Conservation (phyloP, 1,284 basidiomycete species). For the Fomitopsis schrenkii region DNA sequence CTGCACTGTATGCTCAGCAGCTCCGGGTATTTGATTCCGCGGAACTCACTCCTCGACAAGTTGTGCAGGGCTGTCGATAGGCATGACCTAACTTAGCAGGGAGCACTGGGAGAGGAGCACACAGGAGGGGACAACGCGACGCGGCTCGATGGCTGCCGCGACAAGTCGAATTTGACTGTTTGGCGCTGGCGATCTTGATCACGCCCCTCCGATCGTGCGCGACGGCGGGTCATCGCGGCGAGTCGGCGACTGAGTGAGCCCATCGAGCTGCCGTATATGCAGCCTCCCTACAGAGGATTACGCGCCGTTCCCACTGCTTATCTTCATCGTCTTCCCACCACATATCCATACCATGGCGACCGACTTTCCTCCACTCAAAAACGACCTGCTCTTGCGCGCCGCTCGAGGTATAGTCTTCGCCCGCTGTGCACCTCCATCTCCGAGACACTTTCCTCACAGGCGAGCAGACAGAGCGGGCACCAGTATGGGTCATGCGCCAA, state of each 20-base stretch:
- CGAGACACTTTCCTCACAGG: constrained; percentile 39
- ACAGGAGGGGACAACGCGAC: too few species aligned
- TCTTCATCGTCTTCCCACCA: too few species aligned
- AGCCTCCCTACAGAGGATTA: too few species aligned
- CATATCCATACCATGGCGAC: not conserved
- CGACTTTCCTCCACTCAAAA: constrained; percentile 74
- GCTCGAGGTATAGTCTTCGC: constrained; percentile 57
- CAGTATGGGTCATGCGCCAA: constrained; percentile 99
- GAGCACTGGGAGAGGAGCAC: not conserved
- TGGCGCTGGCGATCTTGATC: constrained; percentile 7
- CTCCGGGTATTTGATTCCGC: not conserved
- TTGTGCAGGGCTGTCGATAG: constrained; percentile 50
- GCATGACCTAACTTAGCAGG: constrained; percentile 20
- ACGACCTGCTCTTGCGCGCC: constrained; percentile 88
- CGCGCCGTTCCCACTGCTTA: too few species aligned
- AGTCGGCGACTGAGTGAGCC: not conserved
- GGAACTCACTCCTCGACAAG: constrained; percentile 54
- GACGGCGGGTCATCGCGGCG: not conserved
- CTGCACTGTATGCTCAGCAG: constrained; percentile 29
- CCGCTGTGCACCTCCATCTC: not conserved
- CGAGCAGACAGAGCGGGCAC: constrained; percentile 86
- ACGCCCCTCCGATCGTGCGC: not conserved
- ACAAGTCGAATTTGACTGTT: not conserved
- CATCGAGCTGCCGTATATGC: not conserved
- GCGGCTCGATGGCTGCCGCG: too few species aligned